Evolutionary conservation across 164 flowering plant species (phyloP).

Genomic region (Cinnamomum chago): DNA sequence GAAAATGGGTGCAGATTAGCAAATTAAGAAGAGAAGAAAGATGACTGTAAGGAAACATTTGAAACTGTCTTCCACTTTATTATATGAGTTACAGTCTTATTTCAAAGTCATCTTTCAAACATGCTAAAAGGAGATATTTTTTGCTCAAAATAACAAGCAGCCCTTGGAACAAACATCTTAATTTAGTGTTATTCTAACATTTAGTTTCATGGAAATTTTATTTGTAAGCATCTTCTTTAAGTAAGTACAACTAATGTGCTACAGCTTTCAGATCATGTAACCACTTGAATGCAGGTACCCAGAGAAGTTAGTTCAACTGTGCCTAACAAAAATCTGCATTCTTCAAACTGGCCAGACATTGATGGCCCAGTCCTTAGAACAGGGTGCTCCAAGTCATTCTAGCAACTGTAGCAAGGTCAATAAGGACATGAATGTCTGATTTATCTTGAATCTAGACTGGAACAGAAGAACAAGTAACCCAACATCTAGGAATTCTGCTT

Average conservation of each 20-base stretch:
- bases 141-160: not conserved
- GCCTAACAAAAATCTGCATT: not conserved
- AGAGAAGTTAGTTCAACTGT: not conserved
- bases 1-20: not conserved
- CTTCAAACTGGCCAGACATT: not conserved
- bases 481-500: not conserved
- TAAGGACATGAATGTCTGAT: not conserved
- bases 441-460: not conserved
- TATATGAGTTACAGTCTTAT: too few species aligned
- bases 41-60: not conserved
- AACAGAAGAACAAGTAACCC: not conserved
- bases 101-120: too few species aligned
- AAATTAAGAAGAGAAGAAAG: not conserved
- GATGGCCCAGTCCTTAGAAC: not conserved
- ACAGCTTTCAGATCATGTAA: not conserved
- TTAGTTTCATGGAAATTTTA: too few species aligned
- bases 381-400: not conserved
- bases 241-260: not conserved
- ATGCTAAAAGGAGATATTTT: too few species aligned
- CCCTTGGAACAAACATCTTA: not conserved
- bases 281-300: not conserved
- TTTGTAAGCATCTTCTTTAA: not conserved
- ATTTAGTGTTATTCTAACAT: not conserved
- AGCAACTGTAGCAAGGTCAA: not conserved
- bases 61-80: too few species aligned